A percentile compares a stretch with the other conserved stretches of the same genome.
These are phyloP conservation scores for Usnea hakonensis DNA, from an alignment of 495 filamentous ascomycete species.

Conservation along the genomic window DNA sequence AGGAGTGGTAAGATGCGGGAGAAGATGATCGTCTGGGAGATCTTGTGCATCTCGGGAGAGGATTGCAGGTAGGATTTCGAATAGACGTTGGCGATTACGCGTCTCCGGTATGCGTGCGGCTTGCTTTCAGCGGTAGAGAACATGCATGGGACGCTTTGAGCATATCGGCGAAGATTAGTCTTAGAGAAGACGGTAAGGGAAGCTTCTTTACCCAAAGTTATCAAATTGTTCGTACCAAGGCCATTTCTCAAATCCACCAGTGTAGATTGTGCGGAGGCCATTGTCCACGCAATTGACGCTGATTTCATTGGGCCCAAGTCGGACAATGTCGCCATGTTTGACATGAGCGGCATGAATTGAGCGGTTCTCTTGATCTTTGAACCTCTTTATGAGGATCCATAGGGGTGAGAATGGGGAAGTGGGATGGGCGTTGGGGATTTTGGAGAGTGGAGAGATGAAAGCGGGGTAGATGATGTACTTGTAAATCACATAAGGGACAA, in stretches of 20 bases:
- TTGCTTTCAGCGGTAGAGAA: slow-evolving; percentile 46
- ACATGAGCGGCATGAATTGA: slow-evolving; percentile 52
- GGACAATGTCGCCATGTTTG: slow-evolving; percentile 45
- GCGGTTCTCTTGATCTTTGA: slow-evolving; percentile 49
- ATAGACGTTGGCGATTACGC: slow-evolving; percentile 50
- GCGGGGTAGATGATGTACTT: slow-evolving; percentile 52
- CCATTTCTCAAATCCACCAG: slow-evolving; percentile 69
- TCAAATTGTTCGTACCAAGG: slow-evolving; percentile 51
- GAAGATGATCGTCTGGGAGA: slow-evolving; percentile 54
- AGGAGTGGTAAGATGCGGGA: slow-evolving; percentile 55
- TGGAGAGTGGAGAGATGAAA: slow-evolving; percentile 59
- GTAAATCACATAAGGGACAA: slow-evolving; percentile 35
- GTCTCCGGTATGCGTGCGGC: slow-evolving; percentile 42
- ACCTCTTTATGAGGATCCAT: slow-evolving; percentile 64
- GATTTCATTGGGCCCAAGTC: slow-evolving; percentile 49
- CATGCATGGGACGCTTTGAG: slow-evolving; percentile 39
- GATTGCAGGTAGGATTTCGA: slow-evolving; percentile 54
- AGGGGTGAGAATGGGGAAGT: slow-evolving; percentile 52
- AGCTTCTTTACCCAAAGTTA: slow-evolving; percentile 19
- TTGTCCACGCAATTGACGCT: slow-evolving; percentile 54
- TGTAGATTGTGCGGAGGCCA: slow-evolving; percentile 61
- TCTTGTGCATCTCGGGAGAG: slow-evolving; percentile 49
- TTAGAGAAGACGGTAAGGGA: neutral
- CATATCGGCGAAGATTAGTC: slow-evolving; percentile 17
- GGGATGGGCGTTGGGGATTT: slow-evolving; percentile 65